phyloP scores from a whole-genome alignment of 495 filamentous ascomycete genomes.

The Aspergillus bertholletiae region DNA sequence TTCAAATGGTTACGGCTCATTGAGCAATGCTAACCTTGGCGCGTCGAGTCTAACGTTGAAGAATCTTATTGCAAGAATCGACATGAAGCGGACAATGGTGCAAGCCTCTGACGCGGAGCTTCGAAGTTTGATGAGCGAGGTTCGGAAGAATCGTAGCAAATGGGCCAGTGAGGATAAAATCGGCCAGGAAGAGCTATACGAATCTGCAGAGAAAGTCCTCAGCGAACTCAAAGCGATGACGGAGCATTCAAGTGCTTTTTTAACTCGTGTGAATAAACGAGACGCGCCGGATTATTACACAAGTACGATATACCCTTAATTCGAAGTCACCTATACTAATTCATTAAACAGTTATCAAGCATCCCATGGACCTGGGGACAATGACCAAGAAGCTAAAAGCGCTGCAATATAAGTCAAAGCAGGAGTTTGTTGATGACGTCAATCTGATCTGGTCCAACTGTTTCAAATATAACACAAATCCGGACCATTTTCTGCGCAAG shows the following conservation, averaged over 20 bases:
- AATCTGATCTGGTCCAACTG: conserved; percentile 97
- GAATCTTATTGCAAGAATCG: conserved; percentile 92
- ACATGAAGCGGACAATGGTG: conserved; percentile 83
- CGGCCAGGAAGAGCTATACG: conserved; percentile 96
- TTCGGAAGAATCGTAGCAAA: conserved; percentile 95
- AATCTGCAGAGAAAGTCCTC: conserved; percentile 91
- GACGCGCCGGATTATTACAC: conserved; percentile 95
- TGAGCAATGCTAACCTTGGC: conserved; percentile 91
- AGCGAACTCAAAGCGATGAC: conserved; percentile 95
- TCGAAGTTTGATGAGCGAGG: conserved; percentile 88
- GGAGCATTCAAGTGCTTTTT: conserved; percentile 89
- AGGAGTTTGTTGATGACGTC: conserved; percentile 89
- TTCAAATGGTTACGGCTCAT: conserved; percentile 67
- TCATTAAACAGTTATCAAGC: conserved; percentile 72
- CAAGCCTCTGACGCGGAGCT: conserved; percentile 89
- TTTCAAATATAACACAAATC: conserved; percentile 89
- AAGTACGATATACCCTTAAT: conserved; percentile 47
- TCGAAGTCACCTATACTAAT: conserved; percentile 16
- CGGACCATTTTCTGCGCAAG: conserved; percentile 80
- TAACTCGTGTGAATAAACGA: conserved; percentile 90
- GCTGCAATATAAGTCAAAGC: conserved; percentile 84
- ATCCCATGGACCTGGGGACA: conserved; percentile 94
- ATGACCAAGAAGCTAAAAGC: conserved; percentile 98
- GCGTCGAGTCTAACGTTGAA: conserved; percentile 96
- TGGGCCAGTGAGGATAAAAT: conserved; percentile 98